Base-by-base conservation (phyloP, 352 stramenopile genomes). In the Phytophthora foliorum region DNA sequence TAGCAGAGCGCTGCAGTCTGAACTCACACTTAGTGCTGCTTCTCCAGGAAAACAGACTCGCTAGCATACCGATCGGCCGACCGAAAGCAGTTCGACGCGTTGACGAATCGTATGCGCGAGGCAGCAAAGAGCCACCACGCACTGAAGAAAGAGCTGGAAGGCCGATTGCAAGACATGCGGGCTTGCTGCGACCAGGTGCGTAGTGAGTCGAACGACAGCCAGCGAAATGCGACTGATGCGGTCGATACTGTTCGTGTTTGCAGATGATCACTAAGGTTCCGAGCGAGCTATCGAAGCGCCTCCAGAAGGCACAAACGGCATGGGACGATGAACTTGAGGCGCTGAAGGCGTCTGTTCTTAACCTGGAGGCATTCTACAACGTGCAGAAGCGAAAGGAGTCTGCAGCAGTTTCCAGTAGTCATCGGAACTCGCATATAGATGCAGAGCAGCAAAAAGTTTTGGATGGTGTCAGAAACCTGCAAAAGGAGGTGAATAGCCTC, bases 81-180 rank as follows among this genome's bases (percentile, higher is more conserved):
- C 48, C 75, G 84, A 7, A 76, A 84, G 51, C 84, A 91, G 46
- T 90, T 92, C 41, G 81, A 91, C 8, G 72, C 77, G 6, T 45
- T 91, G 29, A 87, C 82, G 4, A 90, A 83, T 50, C 79, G 84
- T 11, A 27, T 89, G 45, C 77, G 82, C 6, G 84, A 92, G 54
- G 60, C 79, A 22, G 48, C 63, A 27, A 89, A 87, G 54, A 79
- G 57, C 4, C 63, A 81, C 11, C 71, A 83, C 24, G 69, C 32
- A 14, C 42, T 89, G 10, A 78, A 80, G 55, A 74, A 76, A 29
- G 80, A 88, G n/a, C 8, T 89, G 3, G 82, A 90, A 21, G 31
- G 2, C 6, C 67, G 75, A 8, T 57, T 90, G n/a, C 67, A 84
- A 25, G 74, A 84, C 11, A 59, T 85, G 24, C 72, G 81, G 9